phyloP scores from a whole-genome alignment of 2,329 filamentous ascomycete genomes.

The Cordyceps javanica region DNA sequence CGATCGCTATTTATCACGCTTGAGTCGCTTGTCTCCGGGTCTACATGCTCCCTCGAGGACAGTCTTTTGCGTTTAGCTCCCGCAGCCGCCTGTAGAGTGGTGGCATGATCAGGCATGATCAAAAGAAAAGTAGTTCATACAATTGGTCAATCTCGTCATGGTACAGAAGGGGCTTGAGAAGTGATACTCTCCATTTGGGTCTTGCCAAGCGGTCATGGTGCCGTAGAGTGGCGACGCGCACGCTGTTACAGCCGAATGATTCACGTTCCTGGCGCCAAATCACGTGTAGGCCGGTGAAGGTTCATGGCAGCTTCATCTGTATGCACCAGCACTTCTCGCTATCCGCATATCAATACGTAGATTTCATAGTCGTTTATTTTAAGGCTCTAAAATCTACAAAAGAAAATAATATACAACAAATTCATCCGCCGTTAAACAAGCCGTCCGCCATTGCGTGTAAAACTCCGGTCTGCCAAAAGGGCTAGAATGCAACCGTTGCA shows the following conservation, averaged over 20 bases:
- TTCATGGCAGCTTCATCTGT: background rate
- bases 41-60: background rate
- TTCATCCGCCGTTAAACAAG: constrained; percentile 2
- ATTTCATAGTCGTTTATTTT: background rate
- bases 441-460: constrained; percentile 7
- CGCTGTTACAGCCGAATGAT: background rate
- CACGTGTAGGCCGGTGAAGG: constrained; percentile 8
- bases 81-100: background rate
- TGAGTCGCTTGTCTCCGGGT: background rate
- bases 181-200: background rate
- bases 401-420: constrained; percentile 11
- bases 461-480: constrained; percentile 10
- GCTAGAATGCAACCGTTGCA: background rate
- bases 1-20: background rate
- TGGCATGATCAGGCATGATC: background rate
- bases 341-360: background rate
- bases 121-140: background rate
- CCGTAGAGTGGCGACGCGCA: background rate
- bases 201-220: background rate
- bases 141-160: background rate
- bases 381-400: background rate
- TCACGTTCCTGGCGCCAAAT: constrained; percentile 12
- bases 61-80: constrained; percentile 5
- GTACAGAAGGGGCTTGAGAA: background rate
- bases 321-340: background rate